Conservation (phyloP, 1,284 basidiomycete species). For the Peniophora sp. region DNA sequence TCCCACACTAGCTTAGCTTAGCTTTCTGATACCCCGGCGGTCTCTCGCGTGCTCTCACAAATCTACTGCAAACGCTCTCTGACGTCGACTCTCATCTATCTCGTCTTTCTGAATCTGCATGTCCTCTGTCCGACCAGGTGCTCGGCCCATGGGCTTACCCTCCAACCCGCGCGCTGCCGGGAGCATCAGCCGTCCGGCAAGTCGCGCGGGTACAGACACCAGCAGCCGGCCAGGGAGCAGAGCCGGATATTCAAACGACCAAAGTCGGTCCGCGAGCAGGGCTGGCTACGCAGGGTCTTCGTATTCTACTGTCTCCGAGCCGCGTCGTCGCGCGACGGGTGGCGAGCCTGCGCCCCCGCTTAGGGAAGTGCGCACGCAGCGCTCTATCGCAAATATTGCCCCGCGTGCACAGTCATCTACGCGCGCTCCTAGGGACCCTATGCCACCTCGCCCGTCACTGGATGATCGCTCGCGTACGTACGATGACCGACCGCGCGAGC, state of each 20-base stretch:
- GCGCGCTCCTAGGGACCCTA: not conserved
- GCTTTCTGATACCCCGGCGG: too few species aligned
- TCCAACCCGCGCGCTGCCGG: not conserved
- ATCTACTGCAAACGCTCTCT: too few species aligned
- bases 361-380: conserved; percentile 17
- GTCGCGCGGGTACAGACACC: too few species aligned
- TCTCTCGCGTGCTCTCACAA: too few species aligned
- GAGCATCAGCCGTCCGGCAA: too few species aligned
- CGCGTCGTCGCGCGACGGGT: conserved; percentile 4
- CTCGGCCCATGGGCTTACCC: not conserved
- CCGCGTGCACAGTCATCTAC: conserved; percentile 8
- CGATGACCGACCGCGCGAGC: conserved; percentile 8
- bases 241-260: too few species aligned
- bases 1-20: too few species aligned
- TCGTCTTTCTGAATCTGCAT: not conserved
- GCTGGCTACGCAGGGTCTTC: not conserved
- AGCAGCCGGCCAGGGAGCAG: too few species aligned
- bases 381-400: conserved; percentile 17
- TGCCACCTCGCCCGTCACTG: conserved; percentile 3
- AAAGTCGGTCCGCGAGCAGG: not conserved
- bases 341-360: conserved; percentile 9
- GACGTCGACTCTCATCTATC: too few species aligned
- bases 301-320: not conserved
- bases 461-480: conserved; percentile 5
- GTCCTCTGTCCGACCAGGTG: not conserved